These are phyloP conservation scores for Cylindrotheca fusiformis DNA, from an alignment of 108 stramenopile species.

Conservation along the genomic window DNA sequence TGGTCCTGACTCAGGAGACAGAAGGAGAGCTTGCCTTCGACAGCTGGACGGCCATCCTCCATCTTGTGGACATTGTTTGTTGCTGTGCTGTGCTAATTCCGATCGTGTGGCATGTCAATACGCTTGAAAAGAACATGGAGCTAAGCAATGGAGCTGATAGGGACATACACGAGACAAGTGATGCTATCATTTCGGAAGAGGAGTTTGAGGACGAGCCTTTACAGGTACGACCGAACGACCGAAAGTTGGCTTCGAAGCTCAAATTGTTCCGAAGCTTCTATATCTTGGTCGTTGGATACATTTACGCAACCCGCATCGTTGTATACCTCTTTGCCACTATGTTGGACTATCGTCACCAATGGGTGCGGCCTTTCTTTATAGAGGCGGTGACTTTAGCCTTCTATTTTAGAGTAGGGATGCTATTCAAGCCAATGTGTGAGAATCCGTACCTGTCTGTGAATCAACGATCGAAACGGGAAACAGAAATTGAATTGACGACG, in stretches of 20 bases:
- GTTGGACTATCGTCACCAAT: slow-evolving; percentile 84
- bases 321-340: slow-evolving; percentile 87
- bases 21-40: slow-evolving; percentile 80
- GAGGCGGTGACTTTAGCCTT: slow-evolving; percentile 88
- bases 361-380: slow-evolving; percentile 81
- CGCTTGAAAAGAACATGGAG: slow-evolving; percentile 68
- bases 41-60: slow-evolving; percentile 88
- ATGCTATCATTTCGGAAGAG: slow-evolving; percentile 26
- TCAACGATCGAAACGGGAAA: slow-evolving; percentile 1
- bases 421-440: slow-evolving; percentile 80
- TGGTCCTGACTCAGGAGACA: slow-evolving; percentile 83
- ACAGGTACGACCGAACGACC: neutral
- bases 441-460: slow-evolving; percentile 69
- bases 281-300: slow-evolving; percentile 88
- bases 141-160: slow-evolving; percentile 23
- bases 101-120: slow-evolving; percentile 93
- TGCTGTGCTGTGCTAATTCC: slow-evolving; percentile 96
- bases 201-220: slow-evolving; percentile 25
- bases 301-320: slow-evolving; percentile 95
- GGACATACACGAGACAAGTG: slow-evolving; percentile 6
- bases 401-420: slow-evolving; percentile 86
- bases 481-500: slow-evolving; percentile 30
- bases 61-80: slow-evolving; percentile 96
- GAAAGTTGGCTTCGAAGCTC: slow-evolving; percentile 60
- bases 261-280: slow-evolving; percentile 94